Evolutionary conservation across 2,329 filamentous ascomycete genomes (phyloP), one percentile per base, ranked within the genome.

Genomic region (Clonostachys sp.): DNA sequence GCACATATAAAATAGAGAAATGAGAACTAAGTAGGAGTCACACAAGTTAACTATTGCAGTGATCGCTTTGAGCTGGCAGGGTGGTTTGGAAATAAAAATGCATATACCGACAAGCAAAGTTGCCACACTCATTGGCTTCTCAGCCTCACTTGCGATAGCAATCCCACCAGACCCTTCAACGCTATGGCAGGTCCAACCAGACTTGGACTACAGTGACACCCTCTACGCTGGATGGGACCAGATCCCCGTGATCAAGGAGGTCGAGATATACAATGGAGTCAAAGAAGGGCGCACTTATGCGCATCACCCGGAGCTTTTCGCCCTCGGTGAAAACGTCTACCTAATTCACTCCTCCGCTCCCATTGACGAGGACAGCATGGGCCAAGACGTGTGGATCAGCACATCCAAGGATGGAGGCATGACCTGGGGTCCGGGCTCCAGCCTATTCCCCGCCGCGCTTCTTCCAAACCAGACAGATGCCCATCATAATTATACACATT

Each of bases 361-460:
- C 4, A 52, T 59, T n/a, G 57, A 59, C 14, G 57, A 59, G 44
- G 57, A 59, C 34, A 54, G 55, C 36, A 57, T 57, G 51, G 57
- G 57, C 12, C 55, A 58, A 34, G 51, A 59, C 16, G 48, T 58
- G 2, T 59, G 57, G 55, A 44, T 58, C 8, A 50, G 55, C 2
- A 48, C 48, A 5, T 57, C 53, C 2, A 43, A 44, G 9, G 55
- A 59, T 43, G 50, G 52, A 16, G 56, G 56, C 6, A 34, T 44
- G 14, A 55, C 55, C 1, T 59, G 56, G 56, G 50, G 41, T 35
- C 43, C 45, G 1, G 45, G 54, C 7, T 36, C 34, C 33, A 46
- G 45, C 38, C 45, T 59, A 20, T 41, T 59, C 42, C 55, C 56
- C 10, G 48, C 56, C 12, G 57, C 57, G 2, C 30, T 59, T 9